Evolutionary conservation across 2,329 filamentous ascomycete species (phyloP), one percentile per base, ranked within the genome.

Genomic region (Zymoseptoria ardabiliae): DNA sequence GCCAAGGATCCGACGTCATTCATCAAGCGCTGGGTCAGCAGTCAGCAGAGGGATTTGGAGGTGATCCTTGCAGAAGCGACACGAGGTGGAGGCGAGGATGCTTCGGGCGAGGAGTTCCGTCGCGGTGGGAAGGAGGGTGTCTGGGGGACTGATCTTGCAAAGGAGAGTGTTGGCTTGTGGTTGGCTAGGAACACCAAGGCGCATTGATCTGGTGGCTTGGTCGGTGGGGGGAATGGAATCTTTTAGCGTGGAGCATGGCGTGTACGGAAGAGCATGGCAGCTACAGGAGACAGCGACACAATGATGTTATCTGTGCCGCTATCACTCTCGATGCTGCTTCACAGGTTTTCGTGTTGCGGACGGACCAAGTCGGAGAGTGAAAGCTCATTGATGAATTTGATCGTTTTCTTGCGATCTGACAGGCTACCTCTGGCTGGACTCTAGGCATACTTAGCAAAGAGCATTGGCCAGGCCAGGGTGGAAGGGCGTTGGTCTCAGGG

Each of bases 11-110:
- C 94, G 0, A 87, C 89, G 17, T 85, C 82, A 11, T 97, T 97
- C 69, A 81, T 97, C 61, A 86, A 84, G 64, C 85, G 89, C 70
- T 99, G 94, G 94, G 81, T 96, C 56, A 91, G 87, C 69, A 93
- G 88, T 17, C 94, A 99, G 78, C 91, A 91, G 76, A 82, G 92
- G 54, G 93, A 97, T 72, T 79, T 97, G 41, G 91, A 96, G 70
- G 85, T 94, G 6, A 87, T 97, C 53, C 82, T 94, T 63, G 93
- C 91, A 59, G 92, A 97, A 75, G 85, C 87, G 1, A 83, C 85
- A 55, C 81, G 86, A 57, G 79, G 79, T 45, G 76, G 74, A 13
- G 76, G 76, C 30, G 78, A 79, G 58, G 77, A 78, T 57, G 80
- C 78, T 3, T 78, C 77, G 50, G 81, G 80, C 78, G 89, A 76